phyloP scores from a whole-genome alignment of 345 rosid genomes.

The Melaleuca alternifolia region DNA sequence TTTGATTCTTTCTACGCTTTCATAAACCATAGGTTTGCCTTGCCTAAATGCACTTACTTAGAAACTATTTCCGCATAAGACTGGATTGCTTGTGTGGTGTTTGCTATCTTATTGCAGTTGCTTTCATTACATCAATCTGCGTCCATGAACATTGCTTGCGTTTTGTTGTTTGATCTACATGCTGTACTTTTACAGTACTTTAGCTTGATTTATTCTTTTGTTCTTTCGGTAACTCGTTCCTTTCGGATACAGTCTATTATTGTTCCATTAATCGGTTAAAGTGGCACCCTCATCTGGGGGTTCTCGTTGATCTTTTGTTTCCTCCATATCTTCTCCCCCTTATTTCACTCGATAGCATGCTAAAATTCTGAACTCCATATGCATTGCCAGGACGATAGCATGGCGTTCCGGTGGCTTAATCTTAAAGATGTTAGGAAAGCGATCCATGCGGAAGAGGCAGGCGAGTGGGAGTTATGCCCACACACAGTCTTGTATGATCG shows the following conservation, averaged over 20 bases:
- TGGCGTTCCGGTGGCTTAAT: conserved; percentile 32
- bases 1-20: not conserved
- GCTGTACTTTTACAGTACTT: not conserved
- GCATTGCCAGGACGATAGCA: conserved; percentile 16
- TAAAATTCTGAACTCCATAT: not conserved
- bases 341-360: not conserved
- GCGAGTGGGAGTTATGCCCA: conserved; percentile 39
- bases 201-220: not conserved
- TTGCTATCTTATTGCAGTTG: not conserved
- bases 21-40: conserved; percentile 26
- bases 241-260: not conserved
- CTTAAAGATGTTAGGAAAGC: conserved; percentile 28
- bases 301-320: not conserved
- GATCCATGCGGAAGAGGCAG: conserved; percentile 26
- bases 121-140: not conserved
- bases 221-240: not conserved
- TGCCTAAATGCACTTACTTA: not conserved
- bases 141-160: not conserved
- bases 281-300: not conserved
- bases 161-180: not conserved
- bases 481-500: not conserved
- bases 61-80: not conserved
- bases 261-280: not conserved
- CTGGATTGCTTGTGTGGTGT: not conserved
- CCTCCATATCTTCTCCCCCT: not conserved